phyloP scores from a whole-genome alignment of 768 basidiomycete genomes.

The Serendipita sp. region DNA sequence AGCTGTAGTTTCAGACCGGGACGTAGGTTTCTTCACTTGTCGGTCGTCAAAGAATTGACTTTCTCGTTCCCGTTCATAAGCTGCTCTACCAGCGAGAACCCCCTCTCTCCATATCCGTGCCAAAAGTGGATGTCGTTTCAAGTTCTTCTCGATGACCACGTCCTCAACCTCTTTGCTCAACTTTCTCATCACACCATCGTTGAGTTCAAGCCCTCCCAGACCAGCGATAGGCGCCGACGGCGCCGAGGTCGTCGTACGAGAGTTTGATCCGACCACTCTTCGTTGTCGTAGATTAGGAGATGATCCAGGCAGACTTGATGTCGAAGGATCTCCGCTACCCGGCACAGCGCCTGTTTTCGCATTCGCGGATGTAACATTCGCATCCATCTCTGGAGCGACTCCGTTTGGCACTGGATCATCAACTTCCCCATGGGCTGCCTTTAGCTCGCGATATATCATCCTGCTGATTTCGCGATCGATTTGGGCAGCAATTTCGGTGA shows the following conservation, averaged over 20 bases:
- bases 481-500: slow-evolving; percentile 1
- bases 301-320: not conserved
- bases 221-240: not conserved
- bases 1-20: not conserved
- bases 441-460: not conserved
- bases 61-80: not conserved
- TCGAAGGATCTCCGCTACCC: too few relatives aligned
- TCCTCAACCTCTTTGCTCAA: not conserved
- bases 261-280: not conserved
- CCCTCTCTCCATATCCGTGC: slow-evolving; percentile 4
- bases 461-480: slow-evolving; percentile 5
- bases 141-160: not conserved
- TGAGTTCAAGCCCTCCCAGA: slow-evolving; percentile 3
- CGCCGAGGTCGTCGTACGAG: not conserved
- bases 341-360: too few relatives aligned
- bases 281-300: not conserved
- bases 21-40: not conserved
- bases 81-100: not conserved
- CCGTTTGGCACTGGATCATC: not conserved
- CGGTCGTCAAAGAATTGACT: not conserved
- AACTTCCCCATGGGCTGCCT: not conserved
- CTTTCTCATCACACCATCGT: not conserved
- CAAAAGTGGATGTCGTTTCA: not conserved
- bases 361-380: not conserved
- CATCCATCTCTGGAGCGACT: not conserved